phyloP scores from a whole-genome alignment of 2,329 filamentous ascomycete species.

The Microdochium paspali region DNA sequence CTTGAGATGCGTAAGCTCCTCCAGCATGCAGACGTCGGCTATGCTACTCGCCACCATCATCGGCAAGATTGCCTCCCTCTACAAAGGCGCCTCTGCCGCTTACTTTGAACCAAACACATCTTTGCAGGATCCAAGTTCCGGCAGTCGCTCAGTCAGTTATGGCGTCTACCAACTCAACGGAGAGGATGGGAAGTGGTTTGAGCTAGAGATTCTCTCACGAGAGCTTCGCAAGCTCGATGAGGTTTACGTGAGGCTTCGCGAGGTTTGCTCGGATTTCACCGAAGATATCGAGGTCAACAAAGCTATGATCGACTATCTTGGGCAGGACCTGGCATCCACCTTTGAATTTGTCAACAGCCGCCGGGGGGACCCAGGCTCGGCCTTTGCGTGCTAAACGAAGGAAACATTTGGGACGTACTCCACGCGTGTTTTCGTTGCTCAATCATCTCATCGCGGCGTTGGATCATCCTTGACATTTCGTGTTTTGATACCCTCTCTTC shows the following conservation, averaged over 20 bases:
- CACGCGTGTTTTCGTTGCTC: neutral
- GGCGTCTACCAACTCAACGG: slow-evolving; percentile 33
- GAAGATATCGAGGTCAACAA: slow-evolving; percentile 32
- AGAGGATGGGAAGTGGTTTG: slow-evolving; percentile 36
- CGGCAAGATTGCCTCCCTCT: slow-evolving; percentile 35
- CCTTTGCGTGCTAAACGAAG: slow-evolving; percentile 6
- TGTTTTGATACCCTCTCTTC: no score
- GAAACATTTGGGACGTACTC: slow-evolving; percentile 1
- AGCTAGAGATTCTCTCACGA: slow-evolving; percentile 36
- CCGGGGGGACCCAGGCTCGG: slow-evolving; percentile 21
- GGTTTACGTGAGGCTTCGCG: slow-evolving; percentile 32
- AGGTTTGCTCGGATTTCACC: slow-evolving; percentile 27
- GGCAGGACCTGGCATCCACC: slow-evolving; percentile 30
- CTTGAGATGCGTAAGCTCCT: slow-evolving; percentile 30
- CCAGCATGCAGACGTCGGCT: slow-evolving; percentile 31
- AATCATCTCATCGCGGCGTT: no score
- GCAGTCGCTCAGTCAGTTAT: slow-evolving; percentile 26
- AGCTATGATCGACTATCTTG: slow-evolving; percentile 35
- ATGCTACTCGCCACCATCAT: slow-evolving; percentile 42
- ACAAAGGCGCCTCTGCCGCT: slow-evolving; percentile 29
- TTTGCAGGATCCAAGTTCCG: neutral
- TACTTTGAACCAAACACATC: slow-evolving; percentile 23
- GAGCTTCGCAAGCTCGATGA: slow-evolving; percentile 38
- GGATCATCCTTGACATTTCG: no score
- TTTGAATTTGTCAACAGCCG: slow-evolving; percentile 28